Percentiles rank a stretch among this genome's conserved stretches.
phyloP scores from a whole-genome alignment of 2,329 filamentous ascomycete species.

The Trichophyton benhamiae region DNA sequence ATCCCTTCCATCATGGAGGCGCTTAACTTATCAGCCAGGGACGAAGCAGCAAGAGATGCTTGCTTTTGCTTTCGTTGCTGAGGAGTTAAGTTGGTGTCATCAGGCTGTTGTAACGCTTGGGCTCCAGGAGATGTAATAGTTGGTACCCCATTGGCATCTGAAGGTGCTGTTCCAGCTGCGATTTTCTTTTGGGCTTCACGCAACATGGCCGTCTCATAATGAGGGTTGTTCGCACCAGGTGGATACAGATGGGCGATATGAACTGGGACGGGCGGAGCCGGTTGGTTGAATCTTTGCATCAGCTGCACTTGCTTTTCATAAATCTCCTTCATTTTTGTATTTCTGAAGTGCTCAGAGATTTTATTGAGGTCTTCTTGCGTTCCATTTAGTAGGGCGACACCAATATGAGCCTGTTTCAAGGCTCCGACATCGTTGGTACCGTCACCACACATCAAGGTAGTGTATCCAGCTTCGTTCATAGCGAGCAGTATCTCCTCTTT shows the following conservation, averaged over 20 bases:
- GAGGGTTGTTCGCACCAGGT: constrained; percentile 79
- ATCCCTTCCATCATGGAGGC: constrained; percentile 85
- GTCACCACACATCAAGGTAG: constrained; percentile 96
- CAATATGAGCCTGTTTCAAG: constrained; percentile 94
- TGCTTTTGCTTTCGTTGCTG: constrained; percentile 43
- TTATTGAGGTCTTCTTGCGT: constrained; percentile 80
- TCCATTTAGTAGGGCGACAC: constrained; percentile 89
- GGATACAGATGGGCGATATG: constrained; percentile 91
- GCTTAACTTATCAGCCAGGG: constrained; percentile 76
- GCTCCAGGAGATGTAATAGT: constrained; percentile 57
- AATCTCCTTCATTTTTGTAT: constrained; percentile 95
- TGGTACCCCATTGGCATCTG: constrained; percentile 44
- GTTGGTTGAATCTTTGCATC: constrained; percentile 93
- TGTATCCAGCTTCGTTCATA: constrained; percentile 92
- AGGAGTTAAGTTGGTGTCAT: constrained; percentile 37
- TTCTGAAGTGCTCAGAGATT: constrained; percentile 86
- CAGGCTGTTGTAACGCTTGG: constrained; percentile 43
- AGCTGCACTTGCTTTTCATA: constrained; percentile 91
- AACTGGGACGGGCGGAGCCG: constrained; percentile 77
- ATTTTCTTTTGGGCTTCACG: constrained; percentile 73
- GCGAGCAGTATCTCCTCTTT: constrained; percentile 98
- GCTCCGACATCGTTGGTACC: constrained; percentile 97
- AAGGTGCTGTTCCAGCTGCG: constrained; percentile 41
- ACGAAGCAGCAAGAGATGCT: constrained; percentile 58
- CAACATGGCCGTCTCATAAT: constrained; percentile 84